phyloP scores from a whole-genome alignment of 23 red algal genomes.

The Gracilaria caudata region DNA sequence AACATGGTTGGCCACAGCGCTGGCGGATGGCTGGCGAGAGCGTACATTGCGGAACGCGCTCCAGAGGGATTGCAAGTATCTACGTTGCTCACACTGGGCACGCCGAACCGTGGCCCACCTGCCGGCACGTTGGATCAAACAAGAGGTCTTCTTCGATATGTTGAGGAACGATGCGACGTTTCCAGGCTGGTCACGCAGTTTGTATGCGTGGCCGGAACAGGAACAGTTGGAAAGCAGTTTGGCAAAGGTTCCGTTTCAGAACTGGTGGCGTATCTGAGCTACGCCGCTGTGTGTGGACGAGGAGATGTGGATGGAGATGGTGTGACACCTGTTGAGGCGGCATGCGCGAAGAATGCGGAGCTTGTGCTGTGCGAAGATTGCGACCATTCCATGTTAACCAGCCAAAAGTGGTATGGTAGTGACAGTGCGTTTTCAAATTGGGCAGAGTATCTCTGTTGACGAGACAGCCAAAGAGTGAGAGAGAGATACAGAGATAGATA shows the following conservation, averaged over 20 bases:
- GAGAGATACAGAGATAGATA: background rate
- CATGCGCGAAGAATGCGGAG: conserved; percentile 36
- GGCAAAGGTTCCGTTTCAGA: conserved; percentile 57
- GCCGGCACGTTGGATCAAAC: conserved; percentile 74
- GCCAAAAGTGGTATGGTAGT: conserved; percentile 51
- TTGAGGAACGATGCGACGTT: conserved; percentile 53
- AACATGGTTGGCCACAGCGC: conserved; percentile 75
- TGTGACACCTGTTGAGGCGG: conserved; percentile 67
- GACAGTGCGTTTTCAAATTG: conserved; percentile 43
- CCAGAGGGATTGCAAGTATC: conserved; percentile 30
- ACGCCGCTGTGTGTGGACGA: conserved; percentile 64
- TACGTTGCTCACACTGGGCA: conserved; percentile 71
- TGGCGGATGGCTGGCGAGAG: conserved; percentile 76
- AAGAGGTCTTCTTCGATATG: conserved; percentile 68
- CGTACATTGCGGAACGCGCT: conserved; percentile 68
- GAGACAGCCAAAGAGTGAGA: background rate
- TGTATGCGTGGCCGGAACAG: conserved; percentile 61
- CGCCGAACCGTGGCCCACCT: conserved; percentile 72
- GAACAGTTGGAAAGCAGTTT: conserved; percentile 36
- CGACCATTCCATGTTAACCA: conserved; percentile 63
- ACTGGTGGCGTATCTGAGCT: conserved; percentile 52
- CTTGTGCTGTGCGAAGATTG: conserved; percentile 59
- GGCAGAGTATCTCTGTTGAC: conserved; percentile 36
- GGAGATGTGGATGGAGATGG: conserved; percentile 67
- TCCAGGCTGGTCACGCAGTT: conserved; percentile 22